Base-by-base conservation (phyloP, 2,329 filamentous ascomycete genomes). In the Cadophora sp. region DNA sequence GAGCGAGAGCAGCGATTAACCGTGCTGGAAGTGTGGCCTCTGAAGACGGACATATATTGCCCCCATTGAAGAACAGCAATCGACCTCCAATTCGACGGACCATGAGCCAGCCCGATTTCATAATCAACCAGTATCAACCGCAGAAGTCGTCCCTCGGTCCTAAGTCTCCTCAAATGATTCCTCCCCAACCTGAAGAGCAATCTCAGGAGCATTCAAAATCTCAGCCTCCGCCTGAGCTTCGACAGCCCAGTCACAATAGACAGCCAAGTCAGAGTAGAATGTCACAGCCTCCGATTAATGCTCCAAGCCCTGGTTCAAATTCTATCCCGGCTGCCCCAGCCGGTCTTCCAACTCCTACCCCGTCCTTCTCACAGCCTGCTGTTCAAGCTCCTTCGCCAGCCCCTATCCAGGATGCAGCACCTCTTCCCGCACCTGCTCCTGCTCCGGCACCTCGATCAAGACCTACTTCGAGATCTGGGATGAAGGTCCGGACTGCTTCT, bases 401-500 rank as follows among this genome's bases (percentile, higher is more conserved):
- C 39, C 36, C 48, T 41, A 9, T 50, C n/a, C 62, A 60, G 20
- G 41, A 62, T 18, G 27, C 56, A 33, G 24, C 48, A 45, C 47
- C 56, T 55, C 33, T 43, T 24, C 59, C 59, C 8, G 47, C 60
- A 45, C 16, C 59, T 56, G 59, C 48, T 3, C 56, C 62, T 59
- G 66, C 68, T 33, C 61, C 62, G 5, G 56, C 64, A 36, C 64
- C 72, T 63, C 79, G 77, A 65, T 82, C 83, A 33, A 76, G 78
- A 58, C 79, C 81, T 70, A 81, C 83, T 8, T 83, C 81, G 69
- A 81, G 83, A 14, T 83, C 78, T 77, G 68, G 76, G 76, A 68
- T 64, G 55, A 70, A 74, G 71, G 68, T 59, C 65, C 74, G 72
- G 22, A 77, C 70, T 36, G 75, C 71, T 33, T 79, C 74, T 14